Conservation (phyloP, 1,139 yeast species). For the Hansenula sp. region DNA sequence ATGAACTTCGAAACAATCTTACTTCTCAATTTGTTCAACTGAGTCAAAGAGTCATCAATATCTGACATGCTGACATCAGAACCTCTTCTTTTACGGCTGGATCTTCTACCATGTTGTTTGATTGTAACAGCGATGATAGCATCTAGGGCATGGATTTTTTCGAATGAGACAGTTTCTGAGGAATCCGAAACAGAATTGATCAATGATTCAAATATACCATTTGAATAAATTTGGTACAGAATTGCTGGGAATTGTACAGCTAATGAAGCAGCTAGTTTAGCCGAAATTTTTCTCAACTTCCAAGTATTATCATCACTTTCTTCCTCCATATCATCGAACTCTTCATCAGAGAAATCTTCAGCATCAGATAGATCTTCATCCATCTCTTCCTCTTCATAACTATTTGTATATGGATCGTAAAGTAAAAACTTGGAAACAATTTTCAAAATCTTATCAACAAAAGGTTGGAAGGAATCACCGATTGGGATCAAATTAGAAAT, state of each 20-base stretch:
- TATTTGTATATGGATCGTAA: slow-evolving; percentile 54
- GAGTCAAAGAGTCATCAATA: slow-evolving; percentile 18
- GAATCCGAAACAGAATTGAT: slow-evolving; percentile 31
- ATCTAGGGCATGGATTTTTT: slow-evolving; percentile 28
- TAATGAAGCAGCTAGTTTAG: slow-evolving; percentile 40
- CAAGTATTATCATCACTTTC: slow-evolving; percentile 63
- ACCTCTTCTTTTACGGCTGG: slow-evolving; percentile 26
- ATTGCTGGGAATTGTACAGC: slow-evolving; percentile 31
- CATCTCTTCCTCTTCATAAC: slow-evolving; percentile 22
- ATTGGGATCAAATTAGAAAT: slow-evolving; percentile 32
- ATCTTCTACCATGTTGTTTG: slow-evolving; percentile 21
- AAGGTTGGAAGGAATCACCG: slow-evolving; percentile 23
- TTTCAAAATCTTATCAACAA: slow-evolving; percentile 29
- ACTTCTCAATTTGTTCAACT: slow-evolving; percentile 15
- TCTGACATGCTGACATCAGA: slow-evolving; percentile 31
- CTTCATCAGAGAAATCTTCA: slow-evolving; percentile 25
- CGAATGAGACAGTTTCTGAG: slow-evolving; percentile 34
- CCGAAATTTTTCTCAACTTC: slow-evolving; percentile 61
- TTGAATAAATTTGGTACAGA: slow-evolving; percentile 14
- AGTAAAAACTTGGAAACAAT: slow-evolving; percentile 39
- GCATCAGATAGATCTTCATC: slow-evolving; percentile 21
- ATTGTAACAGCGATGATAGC: slow-evolving; percentile 26
- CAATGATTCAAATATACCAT: slow-evolving; percentile 24
- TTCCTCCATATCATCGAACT: slow-evolving; percentile 33
- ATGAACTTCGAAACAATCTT: slow-evolving; percentile 18